Evolutionary conservation across 2,329 filamentous ascomycete genomes (phyloP).

Genomic region (Colletotrichum echinochloae): DNA sequence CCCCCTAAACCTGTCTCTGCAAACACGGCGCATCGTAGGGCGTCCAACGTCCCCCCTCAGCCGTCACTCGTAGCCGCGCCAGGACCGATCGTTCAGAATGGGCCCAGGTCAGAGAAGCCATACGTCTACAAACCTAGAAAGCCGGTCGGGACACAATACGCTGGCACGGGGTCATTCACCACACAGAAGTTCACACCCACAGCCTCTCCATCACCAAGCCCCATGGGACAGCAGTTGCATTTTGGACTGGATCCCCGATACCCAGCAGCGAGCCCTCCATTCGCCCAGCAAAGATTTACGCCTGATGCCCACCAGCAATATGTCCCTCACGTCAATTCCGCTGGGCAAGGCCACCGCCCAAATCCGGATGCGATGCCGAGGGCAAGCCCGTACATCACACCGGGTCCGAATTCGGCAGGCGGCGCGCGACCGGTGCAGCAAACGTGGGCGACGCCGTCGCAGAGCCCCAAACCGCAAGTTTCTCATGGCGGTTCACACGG

Average conservation of each 20-base stretch:
- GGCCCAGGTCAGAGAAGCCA: constrained; percentile 57
- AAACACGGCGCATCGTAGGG: constrained; percentile 43
- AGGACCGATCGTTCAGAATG: constrained; percentile 14
- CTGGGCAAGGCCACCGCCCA: constrained; percentile 5
- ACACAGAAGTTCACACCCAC: constrained; percentile 52
- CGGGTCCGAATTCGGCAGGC: constrained; percentile 24
- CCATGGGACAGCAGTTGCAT: constrained; percentile 44
- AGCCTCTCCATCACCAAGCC: constrained; percentile 45
- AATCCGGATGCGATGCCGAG: constrained; percentile 12
- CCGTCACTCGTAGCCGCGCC: constrained; percentile 19
- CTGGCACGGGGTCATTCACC: constrained; percentile 47
- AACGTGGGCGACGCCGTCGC: constrained; percentile 27
- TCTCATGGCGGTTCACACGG: constrained; percentile 10
- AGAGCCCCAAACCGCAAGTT: constrained; percentile 4
- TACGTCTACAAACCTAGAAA: constrained; percentile 66
- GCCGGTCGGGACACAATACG: constrained; percentile 46
- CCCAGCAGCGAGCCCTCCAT: constrained; percentile 37
- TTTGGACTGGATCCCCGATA: constrained; percentile 49
- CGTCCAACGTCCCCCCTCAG: constrained; percentile 33
- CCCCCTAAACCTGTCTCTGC: constrained; percentile 54
- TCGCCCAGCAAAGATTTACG: constrained; percentile 45
- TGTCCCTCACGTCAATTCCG: constrained; percentile 1
- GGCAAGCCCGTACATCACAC: constrained; percentile 22
- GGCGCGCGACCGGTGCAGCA: constrained; percentile 19
- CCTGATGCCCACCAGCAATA: constrained; percentile 35